Percentiles rank a stretch among this genome's conserved stretches.
Conservation (phyloP, 1,284 basidiomycete genomes). For the Irpex sp. region DNA sequence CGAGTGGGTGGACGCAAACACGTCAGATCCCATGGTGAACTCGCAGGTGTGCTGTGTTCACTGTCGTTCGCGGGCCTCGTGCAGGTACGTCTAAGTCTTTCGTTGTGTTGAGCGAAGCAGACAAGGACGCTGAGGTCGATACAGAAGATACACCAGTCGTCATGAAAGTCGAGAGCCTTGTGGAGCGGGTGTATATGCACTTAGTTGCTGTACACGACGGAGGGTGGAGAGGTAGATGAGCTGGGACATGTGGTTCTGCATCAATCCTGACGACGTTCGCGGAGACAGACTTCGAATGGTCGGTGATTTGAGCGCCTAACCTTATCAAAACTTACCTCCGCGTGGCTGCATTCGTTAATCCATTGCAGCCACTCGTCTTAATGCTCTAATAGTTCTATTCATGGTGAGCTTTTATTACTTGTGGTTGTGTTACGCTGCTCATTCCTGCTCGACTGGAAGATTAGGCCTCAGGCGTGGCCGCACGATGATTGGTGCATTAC, state of each 20-base stretch:
- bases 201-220: slow-evolving; percentile 8
- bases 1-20: slow-evolving; percentile 53
- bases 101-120: slow-evolving; percentile 17
- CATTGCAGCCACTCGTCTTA: too few species aligned
- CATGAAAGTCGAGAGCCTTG: slow-evolving; percentile 15
- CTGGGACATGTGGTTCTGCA: slow-evolving; percentile 22
- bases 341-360: too few species aligned
- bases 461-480: too few species aligned
- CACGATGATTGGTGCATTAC: too few species aligned
- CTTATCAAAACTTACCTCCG: too few species aligned
- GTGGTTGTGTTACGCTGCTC: too few species aligned
- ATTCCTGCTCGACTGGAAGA: too few species aligned
- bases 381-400: too few species aligned
- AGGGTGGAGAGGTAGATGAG: slow-evolving; percentile 6
- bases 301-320: too few species aligned
- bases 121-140: slow-evolving; percentile 24
- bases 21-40: slow-evolving; percentile 44
- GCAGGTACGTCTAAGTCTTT: slow-evolving; percentile 20
- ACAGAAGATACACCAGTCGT: slow-evolving; percentile 28
- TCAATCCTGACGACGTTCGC: too few species aligned
- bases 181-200: neutral
- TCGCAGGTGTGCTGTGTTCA: slow-evolving; percentile 29
- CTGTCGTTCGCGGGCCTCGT: neutral
- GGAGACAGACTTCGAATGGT: too few species aligned
- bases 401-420: too few species aligned